These are phyloP conservation scores for Podospora pseudoanserina DNA, from an alignment of 495 filamentous ascomycete genomes.

Conservation along the genomic window DNA sequence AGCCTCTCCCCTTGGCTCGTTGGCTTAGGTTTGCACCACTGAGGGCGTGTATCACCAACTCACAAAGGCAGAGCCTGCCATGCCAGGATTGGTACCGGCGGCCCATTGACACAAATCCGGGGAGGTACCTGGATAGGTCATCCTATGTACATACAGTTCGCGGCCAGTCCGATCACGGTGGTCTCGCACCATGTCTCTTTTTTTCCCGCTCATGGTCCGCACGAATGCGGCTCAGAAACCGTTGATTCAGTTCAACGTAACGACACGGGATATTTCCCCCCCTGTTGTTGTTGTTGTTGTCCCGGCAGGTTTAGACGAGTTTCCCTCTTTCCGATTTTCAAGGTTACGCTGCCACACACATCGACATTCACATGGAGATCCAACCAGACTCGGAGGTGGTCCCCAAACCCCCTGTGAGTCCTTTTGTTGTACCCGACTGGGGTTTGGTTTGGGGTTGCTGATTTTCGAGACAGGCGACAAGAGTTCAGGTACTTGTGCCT, in stretches of 20 bases:
- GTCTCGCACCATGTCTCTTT: slow-evolving; percentile 15
- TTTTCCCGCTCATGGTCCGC: neutral
- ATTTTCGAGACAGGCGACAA: neutral
- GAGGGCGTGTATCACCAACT: neutral
- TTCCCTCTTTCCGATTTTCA: neutral
- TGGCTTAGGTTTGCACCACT: neutral
- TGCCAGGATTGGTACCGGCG: neutral
- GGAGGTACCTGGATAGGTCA: neutral
- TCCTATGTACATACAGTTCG: neutral
- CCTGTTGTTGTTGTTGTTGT: no score
- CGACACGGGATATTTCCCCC: neutral
- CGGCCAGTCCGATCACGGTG: slow-evolving; percentile 21
- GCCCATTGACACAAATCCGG: neutral
- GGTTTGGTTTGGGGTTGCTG: neutral
- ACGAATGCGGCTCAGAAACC: slow-evolving; percentile 15
- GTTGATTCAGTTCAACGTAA: slow-evolving; percentile 9
- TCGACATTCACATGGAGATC: neutral
- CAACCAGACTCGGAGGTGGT: no score
- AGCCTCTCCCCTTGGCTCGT: no score
- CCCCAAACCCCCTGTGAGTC: neutral
- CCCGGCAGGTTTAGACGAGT: slow-evolving; percentile 23
- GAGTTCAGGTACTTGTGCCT: neutral
- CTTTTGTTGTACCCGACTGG: neutral
- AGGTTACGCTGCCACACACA: slow-evolving; percentile 11
- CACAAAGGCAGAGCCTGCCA: neutral